phyloP scores from a whole-genome alignment of 129 eudicot species.

The Apium graveolens region DNA sequence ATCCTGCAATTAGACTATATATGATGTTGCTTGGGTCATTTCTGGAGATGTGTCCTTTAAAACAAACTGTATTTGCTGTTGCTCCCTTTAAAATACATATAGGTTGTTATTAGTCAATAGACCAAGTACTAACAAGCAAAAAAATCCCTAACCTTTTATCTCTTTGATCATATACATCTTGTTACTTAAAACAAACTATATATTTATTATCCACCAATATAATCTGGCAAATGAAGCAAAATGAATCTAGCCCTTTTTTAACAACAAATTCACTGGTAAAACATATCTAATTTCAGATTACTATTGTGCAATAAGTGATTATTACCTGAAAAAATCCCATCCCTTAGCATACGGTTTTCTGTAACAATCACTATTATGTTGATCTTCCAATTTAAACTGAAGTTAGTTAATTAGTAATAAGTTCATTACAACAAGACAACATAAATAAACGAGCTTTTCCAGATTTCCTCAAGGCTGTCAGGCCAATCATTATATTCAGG shows the following conservation, averaged over 20 bases:
- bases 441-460: neutral
- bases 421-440: neutral
- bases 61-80: neutral
- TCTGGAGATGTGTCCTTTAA: neutral
- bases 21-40: neutral
- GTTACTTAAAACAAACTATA: neutral
- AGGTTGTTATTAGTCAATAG: neutral
- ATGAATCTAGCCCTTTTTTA: neutral
- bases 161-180: neutral
- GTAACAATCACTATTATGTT: neutral
- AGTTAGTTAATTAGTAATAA: no score
- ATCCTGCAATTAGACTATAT: neutral
- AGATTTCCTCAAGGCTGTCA: neutral
- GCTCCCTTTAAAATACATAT: neutral
- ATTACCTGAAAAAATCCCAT: neutral
- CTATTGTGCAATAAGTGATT: neutral
- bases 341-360: neutral
- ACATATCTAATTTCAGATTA: neutral
- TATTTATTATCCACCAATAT: constrained; percentile 26
- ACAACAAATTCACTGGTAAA: neutral
- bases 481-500: neutral
- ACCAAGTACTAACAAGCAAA: neutral
- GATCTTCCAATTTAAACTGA: neutral
- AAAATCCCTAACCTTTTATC: neutral
- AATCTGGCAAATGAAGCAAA: neutral